phyloP scores from a whole-genome alignment of 257 asterid genomes.

The Solanum chilense region DNA sequence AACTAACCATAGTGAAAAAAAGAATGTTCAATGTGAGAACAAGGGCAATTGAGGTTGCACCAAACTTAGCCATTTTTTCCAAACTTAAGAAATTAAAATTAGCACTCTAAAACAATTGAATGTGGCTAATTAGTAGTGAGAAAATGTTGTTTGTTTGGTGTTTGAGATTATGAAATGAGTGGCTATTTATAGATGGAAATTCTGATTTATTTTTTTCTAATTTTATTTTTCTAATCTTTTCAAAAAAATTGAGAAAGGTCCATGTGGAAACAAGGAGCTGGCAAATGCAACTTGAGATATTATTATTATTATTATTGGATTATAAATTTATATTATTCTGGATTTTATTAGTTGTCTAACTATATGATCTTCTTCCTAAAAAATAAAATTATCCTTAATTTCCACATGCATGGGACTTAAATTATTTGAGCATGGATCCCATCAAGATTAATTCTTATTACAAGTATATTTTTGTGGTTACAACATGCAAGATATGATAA shows the following conservation, averaged over 20 bases:
- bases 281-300: neutral
- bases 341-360: neutral
- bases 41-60: neutral
- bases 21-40: slow-evolving; percentile 8
- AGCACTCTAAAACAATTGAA: neutral
- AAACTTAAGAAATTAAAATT: neutral
- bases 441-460: too few species aligned
- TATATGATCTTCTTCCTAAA: neutral
- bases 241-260: neutral
- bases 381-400: neutral
- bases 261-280: neutral
- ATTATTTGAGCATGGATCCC: too few species aligned
- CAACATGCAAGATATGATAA: too few species aligned
- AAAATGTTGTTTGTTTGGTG: neutral
- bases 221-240: neutral
- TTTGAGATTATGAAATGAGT: neutral
- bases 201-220: neutral
- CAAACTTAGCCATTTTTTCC: neutral
- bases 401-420: neutral
- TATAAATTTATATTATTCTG: neutral
- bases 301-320: neutral
- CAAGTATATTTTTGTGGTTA: too few species aligned
- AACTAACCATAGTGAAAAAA: slow-evolving; percentile 14
- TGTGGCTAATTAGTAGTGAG: neutral
- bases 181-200: neutral